Evolutionary conservation across 2,329 filamentous ascomycete genomes (phyloP).

Genomic region (Thelonectria olida): DNA sequence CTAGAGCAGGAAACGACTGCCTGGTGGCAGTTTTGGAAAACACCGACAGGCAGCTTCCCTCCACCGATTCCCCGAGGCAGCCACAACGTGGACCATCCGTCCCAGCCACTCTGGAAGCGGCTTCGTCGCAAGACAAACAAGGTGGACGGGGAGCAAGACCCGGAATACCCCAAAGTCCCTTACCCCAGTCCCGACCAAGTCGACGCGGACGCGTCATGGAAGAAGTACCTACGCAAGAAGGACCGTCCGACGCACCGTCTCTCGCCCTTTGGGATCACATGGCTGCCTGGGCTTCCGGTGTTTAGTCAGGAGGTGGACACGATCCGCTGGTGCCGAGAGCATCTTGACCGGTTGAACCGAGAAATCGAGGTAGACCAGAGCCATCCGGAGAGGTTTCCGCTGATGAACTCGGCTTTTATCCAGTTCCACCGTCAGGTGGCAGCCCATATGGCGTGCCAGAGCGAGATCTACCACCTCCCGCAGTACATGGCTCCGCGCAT

Average conservation of each 20-base stretch:
- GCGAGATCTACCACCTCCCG: conserved; percentile 87
- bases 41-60: conserved; percentile 66
- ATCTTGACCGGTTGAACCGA: conserved; percentile 86
- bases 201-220: conserved; percentile 77
- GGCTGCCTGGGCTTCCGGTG: conserved; percentile 81
- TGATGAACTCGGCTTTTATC: conserved; percentile 97
- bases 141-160: no score
- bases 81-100: conserved; percentile 44
- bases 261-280: conserved; percentile 67
- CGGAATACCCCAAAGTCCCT: conserved; percentile 58
- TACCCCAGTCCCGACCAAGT: conserved; percentile 66
- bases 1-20: conserved; percentile 48
- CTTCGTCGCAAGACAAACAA: no score
- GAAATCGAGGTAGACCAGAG: conserved; percentile 93
- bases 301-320: conserved; percentile 92
- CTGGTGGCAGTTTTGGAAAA: conserved; percentile 74
- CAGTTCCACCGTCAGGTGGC: conserved; percentile 98
- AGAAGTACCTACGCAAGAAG: conserved; percentile 80
- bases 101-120: conserved; percentile 58
- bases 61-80: conserved; percentile 67
- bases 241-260: conserved; percentile 87
- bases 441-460: conserved; percentile 97
- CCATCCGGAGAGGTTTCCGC: conserved; percentile 82
- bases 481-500: conserved; percentile 91
- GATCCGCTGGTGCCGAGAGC: conserved; percentile 88